phyloP scores from a whole-genome alignment of 306 rosid species.

The Delonix regia region DNA sequence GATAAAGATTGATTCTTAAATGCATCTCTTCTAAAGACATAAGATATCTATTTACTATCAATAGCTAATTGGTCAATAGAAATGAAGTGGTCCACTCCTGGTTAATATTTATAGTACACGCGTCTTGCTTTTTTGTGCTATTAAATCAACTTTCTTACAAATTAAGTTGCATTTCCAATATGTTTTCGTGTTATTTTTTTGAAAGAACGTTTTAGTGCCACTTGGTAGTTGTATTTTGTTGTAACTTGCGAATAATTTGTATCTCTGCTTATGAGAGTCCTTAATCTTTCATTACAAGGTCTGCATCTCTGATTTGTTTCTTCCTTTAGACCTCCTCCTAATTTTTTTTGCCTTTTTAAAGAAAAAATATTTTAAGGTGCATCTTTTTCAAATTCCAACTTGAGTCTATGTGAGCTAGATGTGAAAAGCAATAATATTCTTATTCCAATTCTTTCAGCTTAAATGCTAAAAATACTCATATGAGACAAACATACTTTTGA shows the following conservation, averaged over 20 bases:
- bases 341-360: background rate
- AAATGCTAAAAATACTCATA: constrained; percentile 14
- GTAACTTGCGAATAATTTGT: background rate
- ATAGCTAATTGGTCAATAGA: background rate
- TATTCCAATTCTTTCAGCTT: constrained; percentile 15
- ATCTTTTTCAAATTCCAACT: constrained; percentile 6
- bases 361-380: background rate
- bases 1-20: background rate
- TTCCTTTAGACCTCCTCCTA: background rate
- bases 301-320: constrained; percentile 12
- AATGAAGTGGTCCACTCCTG: constrained; percentile 1
- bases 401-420: background rate
- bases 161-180: background rate
- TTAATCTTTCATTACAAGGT: background rate
- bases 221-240: background rate
- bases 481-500: background rate
- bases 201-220: background rate
- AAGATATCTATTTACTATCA: background rate
- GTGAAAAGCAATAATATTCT: background rate
- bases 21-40: background rate
- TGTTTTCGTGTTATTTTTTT: background rate
- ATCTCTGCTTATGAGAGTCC: background rate
- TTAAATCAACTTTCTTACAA: background rate
- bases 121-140: constrained; percentile 2
- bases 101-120: background rate